These are phyloP conservation scores for Neltuma alba DNA, from an alignment of 306 rosid species.

Conservation along the genomic window DNA sequence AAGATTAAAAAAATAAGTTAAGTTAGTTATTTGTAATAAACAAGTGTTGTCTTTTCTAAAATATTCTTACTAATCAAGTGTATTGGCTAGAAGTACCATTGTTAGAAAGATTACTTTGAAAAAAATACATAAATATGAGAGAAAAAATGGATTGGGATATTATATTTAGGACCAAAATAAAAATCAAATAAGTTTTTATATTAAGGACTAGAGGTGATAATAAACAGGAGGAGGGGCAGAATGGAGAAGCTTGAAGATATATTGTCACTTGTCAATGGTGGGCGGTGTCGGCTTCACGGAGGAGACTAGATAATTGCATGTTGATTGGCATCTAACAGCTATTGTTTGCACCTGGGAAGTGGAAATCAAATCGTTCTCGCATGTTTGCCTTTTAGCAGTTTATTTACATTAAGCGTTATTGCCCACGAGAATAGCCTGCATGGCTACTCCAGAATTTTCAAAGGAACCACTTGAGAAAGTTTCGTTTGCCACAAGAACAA, in stretches of 20 bases:
- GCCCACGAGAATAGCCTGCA: not conserved
- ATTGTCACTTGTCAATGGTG: conserved; percentile 28
- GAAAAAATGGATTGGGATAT: too few species aligned
- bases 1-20: too few species aligned
- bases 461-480: not conserved
- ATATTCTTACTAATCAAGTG: too few species aligned
- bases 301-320: conserved; percentile 68
- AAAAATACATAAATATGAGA: too few species aligned
- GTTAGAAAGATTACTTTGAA: too few species aligned
- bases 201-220: too few species aligned
- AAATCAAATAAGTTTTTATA: too few species aligned
- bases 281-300: conserved; percentile 61
- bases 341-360: conserved; percentile 45
- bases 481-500: too few species aligned
- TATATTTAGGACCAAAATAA: too few species aligned
- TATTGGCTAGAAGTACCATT: too few species aligned
- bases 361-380: conserved; percentile 39
- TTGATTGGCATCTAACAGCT: conserved; percentile 52
- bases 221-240: conserved; percentile 40
- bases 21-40: too few species aligned
- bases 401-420: not conserved
- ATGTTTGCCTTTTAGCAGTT: not conserved
- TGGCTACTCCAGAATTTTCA: conserved; percentile 8
- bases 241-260: conserved; percentile 25
- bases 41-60: too few species aligned